phyloP scores from a whole-genome alignment of 2,329 filamentous ascomycete species.

The Diaporthe sp. region DNA sequence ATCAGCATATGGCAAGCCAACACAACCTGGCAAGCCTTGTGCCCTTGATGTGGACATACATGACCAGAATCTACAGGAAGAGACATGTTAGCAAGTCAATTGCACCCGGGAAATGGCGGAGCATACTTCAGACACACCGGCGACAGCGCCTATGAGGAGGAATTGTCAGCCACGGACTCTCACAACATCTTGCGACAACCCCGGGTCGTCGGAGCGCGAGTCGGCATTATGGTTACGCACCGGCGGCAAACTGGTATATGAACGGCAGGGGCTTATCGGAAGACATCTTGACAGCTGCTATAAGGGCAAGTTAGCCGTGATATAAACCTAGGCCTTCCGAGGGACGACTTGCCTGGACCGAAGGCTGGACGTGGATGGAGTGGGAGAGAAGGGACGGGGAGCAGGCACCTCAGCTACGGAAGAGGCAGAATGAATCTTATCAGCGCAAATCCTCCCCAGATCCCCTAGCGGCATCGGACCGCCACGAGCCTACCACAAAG shows the following conservation, averaged over 20 bases:
- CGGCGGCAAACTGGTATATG: constrained; percentile 94
- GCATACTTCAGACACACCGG: constrained; percentile 95
- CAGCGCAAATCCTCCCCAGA: constrained; percentile 29
- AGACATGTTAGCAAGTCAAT: constrained; percentile 45
- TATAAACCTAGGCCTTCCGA: not conserved
- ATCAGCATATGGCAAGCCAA: constrained; percentile 40
- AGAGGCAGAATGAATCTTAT: constrained; percentile 10
- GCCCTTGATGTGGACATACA: constrained; percentile 66
- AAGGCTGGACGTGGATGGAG: constrained; percentile 20
- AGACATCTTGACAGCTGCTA: constrained; percentile 66
- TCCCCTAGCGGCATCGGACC: constrained; percentile 39
- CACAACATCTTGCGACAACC: constrained; percentile 42
- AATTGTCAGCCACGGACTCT: constrained; percentile 47
- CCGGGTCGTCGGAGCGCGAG: constrained; percentile 19
- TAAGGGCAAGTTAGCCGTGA: not conserved
- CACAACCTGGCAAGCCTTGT: constrained; percentile 41
- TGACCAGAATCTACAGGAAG: constrained; percentile 80
- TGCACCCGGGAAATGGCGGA: constrained; percentile 38
- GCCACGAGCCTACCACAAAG: constrained; percentile 4
- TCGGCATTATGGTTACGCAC: constrained; percentile 62
- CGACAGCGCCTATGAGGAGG: constrained; percentile 80
- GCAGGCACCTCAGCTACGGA: constrained; percentile 1
- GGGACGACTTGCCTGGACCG: constrained; percentile 31
- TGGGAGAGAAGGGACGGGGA: constrained; percentile 10
- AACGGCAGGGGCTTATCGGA: constrained; percentile 86